These are phyloP conservation scores for Xylaria sp. DNA, from an alignment of 2,329 filamentous ascomycete species.

Conservation along the genomic window DNA sequence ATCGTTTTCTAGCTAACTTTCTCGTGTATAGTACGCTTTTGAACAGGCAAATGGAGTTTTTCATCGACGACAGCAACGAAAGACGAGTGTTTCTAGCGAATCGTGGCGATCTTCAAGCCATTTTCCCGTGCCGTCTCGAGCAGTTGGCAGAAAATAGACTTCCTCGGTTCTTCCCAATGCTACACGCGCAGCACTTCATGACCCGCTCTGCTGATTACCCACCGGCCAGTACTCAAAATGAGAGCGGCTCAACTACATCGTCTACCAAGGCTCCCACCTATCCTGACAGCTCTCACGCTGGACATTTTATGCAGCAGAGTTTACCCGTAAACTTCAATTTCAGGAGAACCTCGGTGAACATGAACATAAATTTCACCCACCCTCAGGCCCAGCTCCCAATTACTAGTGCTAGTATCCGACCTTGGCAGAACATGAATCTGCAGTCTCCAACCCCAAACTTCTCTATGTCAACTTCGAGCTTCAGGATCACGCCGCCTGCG, in stretches of 20 bases:
- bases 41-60: neutral
- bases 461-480: neutral
- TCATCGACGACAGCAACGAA: neutral
- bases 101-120: neutral
- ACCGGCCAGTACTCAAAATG: neutral
- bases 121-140: neutral
- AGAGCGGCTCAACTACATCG: neutral
- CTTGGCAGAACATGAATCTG: neutral
- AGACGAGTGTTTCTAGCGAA: neutral
- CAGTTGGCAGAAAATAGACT: neutral
- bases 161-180: neutral
- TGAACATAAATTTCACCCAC: neutral
- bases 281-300: neutral
- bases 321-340: neutral
- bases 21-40: neutral
- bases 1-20: neutral
- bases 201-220: neutral
- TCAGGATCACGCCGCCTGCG: neutral
- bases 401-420: no score
- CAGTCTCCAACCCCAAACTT: neutral
- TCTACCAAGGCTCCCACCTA: neutral
- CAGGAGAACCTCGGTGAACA: neutral
- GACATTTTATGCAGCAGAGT: neutral
- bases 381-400: neutral
- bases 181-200: neutral